Base-by-base conservation (phyloP, 2,329 filamentous ascomycete genomes). In the Cladosporium cucumerinum region DNA sequence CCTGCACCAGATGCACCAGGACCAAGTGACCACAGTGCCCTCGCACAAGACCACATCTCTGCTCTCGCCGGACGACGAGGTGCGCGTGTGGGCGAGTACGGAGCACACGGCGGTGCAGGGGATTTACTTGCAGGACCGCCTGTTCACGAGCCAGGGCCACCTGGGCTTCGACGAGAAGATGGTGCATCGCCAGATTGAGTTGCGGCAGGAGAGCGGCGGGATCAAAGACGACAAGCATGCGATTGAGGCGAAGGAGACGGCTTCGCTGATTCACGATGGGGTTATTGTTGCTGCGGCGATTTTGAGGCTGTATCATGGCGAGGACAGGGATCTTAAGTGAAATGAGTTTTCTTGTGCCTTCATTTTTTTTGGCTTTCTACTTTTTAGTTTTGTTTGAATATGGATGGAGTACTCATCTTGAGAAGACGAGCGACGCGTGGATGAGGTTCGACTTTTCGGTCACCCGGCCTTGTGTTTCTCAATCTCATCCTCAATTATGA, bases 61-160 rank as follows among this genome's bases (percentile, higher is more conserved):
- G 26, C 73, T 85, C 0, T n/a, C 66, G 1, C 64, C 75, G 0
- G 77, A 74, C 3, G 77, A 78, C 0, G 77, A 80, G 39, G 79
- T 87, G 1, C 77, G 84, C 34, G 79, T 85, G 49, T 82, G 80
- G 80, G 81, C 79, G 2, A 76, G 72, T 23, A 79, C 77, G n/a
- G 77, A 79, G 10, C 78, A 80, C 65, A 82, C 79, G 0, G 70
- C 73, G 11, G 75, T 82, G 0, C 81, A 82, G 66, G 80, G 80
- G 0, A 68, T 82, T 25, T 83, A 82, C 65, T 78, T 82, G 28
- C 71, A 71, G 16, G 78, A 79, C 62, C 70, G 80, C 21, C 64
- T 82, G n/a, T 82, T 82, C 63, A 80, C 81, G 1, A 78, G 74
- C 3, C 80, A 82, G 65, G 81, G 80, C 0, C 80, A 82, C 67